Conservation (phyloP, 148 eudicot species). For the Polygonum aviculare region DNA sequence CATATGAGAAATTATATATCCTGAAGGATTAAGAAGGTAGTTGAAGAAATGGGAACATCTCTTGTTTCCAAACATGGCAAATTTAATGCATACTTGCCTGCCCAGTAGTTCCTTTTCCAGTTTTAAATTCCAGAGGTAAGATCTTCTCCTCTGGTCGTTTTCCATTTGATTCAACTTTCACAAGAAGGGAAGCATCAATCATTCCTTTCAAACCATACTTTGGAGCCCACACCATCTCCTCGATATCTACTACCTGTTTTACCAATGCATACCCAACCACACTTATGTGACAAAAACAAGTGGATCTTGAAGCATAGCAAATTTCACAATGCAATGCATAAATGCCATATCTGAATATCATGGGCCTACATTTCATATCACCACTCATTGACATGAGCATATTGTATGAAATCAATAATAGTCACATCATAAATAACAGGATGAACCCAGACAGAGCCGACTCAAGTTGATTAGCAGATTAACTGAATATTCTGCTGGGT, state of each 20-base stretch:
- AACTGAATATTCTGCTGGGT: not conserved
- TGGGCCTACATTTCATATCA: not conserved
- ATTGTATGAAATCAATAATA: not conserved
- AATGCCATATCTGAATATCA: not conserved
- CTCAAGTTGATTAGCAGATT: not conserved
- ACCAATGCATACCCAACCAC: slow-evolving; percentile 11
- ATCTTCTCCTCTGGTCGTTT: slow-evolving; percentile 40
- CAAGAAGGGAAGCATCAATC: slow-evolving; percentile 87
- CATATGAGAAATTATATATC: slow-evolving; percentile 11
- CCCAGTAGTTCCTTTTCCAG: slow-evolving; percentile 87
- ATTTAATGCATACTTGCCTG: slow-evolving; percentile 44
- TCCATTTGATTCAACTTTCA: slow-evolving; percentile 30
- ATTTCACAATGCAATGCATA: not conserved
- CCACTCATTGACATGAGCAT: not conserved
- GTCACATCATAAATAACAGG: not conserved
- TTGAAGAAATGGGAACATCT: not conserved
- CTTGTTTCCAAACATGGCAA: not conserved
- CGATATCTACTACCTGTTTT: slow-evolving; percentile 85
- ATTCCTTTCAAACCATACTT: slow-evolving; percentile 95
- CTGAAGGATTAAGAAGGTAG: not conserved
- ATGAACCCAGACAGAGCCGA: not conserved
- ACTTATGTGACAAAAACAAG: not conserved
- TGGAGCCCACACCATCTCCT: slow-evolving; percentile 99
- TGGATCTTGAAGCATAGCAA: slow-evolving; percentile 12
- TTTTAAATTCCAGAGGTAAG: slow-evolving; percentile 94